Evolutionary conservation across 805 yeast genomes (phyloP).

Genomic region (Starmerella apis): DNA sequence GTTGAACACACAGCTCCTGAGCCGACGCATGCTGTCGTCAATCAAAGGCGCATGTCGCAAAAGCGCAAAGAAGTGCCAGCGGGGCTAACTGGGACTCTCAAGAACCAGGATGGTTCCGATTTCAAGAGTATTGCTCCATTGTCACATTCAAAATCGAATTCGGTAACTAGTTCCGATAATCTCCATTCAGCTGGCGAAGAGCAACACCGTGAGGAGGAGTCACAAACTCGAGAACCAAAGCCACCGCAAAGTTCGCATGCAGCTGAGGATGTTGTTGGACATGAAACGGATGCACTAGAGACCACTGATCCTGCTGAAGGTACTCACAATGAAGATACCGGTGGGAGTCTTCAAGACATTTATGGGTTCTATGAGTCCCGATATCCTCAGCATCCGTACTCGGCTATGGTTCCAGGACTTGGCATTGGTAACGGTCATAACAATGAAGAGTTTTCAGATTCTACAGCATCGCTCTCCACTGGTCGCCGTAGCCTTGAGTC

Average conservation of each 20-base stretch:
- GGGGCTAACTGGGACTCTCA: neutral
- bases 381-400: slow-evolving; percentile 21
- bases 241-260: neutral
- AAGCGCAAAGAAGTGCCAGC: slow-evolving; percentile 3
- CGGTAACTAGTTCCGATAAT: neutral
- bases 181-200: neutral
- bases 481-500: slow-evolving; percentile 25
- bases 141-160: slow-evolving; percentile 6
- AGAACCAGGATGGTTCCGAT: neutral
- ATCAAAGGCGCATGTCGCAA: slow-evolving; percentile 3
- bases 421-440: neutral
- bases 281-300: slow-evolving; percentile 2
- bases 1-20: neutral
- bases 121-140: neutral
- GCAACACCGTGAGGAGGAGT: neutral
- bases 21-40: neutral
- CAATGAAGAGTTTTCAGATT: slow-evolving; percentile 19
- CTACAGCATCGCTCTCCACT: slow-evolving; percentile 28
- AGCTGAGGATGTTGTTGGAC: neutral
- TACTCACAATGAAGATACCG: slow-evolving; percentile 1
- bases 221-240: neutral
- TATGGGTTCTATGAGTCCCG: slow-evolving; percentile 27
- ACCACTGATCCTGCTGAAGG: neutral
- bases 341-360: slow-evolving; percentile 22
- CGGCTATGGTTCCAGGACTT: slow-evolving; percentile 13